A percentile compares a stretch with the other conserved stretches of the same genome.
phyloP scores from a whole-genome alignment of 2,329 filamentous ascomycete genomes.

The Aspergillus caelatus region DNA sequence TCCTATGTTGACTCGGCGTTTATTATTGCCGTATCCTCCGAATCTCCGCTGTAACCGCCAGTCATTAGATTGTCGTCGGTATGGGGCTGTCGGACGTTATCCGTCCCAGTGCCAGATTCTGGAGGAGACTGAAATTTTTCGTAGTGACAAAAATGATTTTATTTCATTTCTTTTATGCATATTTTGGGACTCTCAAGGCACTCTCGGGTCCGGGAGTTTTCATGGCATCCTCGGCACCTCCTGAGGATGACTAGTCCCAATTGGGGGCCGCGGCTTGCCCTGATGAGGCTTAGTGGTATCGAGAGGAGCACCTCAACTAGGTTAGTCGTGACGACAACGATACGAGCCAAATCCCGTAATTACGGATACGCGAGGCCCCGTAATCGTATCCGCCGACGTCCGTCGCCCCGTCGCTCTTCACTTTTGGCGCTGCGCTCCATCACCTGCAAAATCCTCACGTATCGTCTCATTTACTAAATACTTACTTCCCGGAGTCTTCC shows the following conservation, averaged over 20 bases:
- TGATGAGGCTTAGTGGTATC: constrained; percentile 11
- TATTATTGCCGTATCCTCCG: constrained; percentile 22
- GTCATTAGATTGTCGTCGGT: not conserved
- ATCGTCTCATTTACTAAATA: constrained; percentile 15
- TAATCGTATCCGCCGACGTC: constrained; percentile 23
- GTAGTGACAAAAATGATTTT: not conserved
- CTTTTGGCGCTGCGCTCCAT: constrained; percentile 2
- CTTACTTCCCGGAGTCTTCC: constrained; percentile 4
- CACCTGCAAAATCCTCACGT: constrained; percentile 12
- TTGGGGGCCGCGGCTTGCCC: not conserved
- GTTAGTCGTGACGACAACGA: constrained; percentile 32
- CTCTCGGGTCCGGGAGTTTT: not conserved
- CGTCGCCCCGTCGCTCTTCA: constrained; percentile 23
- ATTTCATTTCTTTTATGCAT: not conserved
- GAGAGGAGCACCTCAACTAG: constrained; percentile 2
- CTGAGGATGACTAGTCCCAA: constrained; percentile 4
- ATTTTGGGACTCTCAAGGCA: constrained; percentile 6
- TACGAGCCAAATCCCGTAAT: constrained; percentile 27
- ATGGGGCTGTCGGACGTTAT: constrained; percentile 6
- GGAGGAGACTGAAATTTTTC: not conserved
- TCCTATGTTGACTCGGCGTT: constrained; percentile 14
- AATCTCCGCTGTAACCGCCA: constrained; percentile 32
- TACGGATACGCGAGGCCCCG: constrained; percentile 28
- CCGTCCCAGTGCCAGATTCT: not conserved
- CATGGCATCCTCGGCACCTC: constrained; percentile 5